These are phyloP conservation scores for Wickerhamiella australiensis DNA, from an alignment of 805 yeast genomes.

Conservation along the genomic window DNA sequence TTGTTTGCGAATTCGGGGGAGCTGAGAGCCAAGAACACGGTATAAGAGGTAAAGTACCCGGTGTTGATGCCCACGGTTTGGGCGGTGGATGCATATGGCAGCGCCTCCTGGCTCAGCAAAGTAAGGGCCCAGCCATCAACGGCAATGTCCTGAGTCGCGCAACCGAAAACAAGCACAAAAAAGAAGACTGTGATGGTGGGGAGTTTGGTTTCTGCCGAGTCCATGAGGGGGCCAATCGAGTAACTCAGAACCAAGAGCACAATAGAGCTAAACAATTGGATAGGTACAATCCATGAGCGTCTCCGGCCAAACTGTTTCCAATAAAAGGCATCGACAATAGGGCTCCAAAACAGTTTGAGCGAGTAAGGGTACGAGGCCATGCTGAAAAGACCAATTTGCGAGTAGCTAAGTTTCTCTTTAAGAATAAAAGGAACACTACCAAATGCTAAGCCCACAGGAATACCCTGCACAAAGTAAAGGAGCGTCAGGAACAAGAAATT, in stretches of 20 bases:
- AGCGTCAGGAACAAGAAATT: slow-evolving; percentile 63
- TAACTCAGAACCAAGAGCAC: slow-evolving; percentile 56
- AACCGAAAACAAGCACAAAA: slow-evolving; percentile 65
- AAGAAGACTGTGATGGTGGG: slow-evolving; percentile 53
- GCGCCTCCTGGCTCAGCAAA: slow-evolving; percentile 58
- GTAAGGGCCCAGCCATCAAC: slow-evolving; percentile 99
- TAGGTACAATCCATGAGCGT: slow-evolving; percentile 88
- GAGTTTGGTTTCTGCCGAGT: slow-evolving; percentile 38
- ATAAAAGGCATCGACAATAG: slow-evolving; percentile 83
- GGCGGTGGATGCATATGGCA: slow-evolving; percentile 91
- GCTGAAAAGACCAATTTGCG: slow-evolving; percentile 83
- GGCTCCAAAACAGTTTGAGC: slow-evolving; percentile 86
- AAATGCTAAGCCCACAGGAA: slow-evolving; percentile 91
- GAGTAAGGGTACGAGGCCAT: slow-evolving; percentile 93
- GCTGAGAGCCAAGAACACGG: slow-evolving; percentile 79
- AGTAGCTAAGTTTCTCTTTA: slow-evolving; percentile 68
- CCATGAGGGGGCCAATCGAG: slow-evolving; percentile 40
- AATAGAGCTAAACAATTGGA: slow-evolving; percentile 67
- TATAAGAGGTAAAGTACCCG: slow-evolving; percentile 85
- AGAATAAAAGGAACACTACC: slow-evolving; percentile 87
- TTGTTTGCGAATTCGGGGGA: slow-evolving; percentile 88
- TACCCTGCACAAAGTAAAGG: slow-evolving; percentile 81
- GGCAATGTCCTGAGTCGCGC: slow-evolving; percentile 97
- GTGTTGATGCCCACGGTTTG: slow-evolving; percentile 91
- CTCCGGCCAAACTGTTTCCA: slow-evolving; percentile 61